Evolutionary conservation across 805 yeast genomes (phyloP).

Genomic region (Spathaspora hagerdaliae): DNA sequence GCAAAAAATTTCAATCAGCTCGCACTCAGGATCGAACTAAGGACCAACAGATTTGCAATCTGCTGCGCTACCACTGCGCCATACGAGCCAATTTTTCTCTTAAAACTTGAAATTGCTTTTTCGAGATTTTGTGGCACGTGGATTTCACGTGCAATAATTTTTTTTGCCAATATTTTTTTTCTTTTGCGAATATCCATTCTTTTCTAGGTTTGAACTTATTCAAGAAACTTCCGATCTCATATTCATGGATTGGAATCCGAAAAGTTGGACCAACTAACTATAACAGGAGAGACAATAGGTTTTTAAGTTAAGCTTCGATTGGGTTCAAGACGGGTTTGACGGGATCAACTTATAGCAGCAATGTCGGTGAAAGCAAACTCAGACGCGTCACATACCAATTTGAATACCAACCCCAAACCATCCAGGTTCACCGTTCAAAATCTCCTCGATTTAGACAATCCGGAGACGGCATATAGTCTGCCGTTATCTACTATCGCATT

Average conservation of each 20-base stretch:
- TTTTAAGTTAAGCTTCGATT: too few species aligned
- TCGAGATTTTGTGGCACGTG: too few species aligned
- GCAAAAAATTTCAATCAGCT: conserved; percentile 41
- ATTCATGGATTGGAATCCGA: too few species aligned
- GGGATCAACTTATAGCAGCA: background rate
- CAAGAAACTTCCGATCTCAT: too few species aligned
- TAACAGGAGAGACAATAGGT: too few species aligned
- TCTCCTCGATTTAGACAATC: conserved; percentile 44
- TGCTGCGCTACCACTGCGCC: conserved; percentile 99
- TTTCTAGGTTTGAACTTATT: too few species aligned
- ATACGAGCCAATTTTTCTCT: conserved; percentile 35
- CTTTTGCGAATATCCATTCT: too few species aligned
- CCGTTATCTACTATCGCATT: conserved; percentile 80
- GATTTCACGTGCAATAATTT: too few species aligned
- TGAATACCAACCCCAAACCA: background rate
- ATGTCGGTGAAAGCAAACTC: conserved; percentile 6
- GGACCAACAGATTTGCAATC: conserved; percentile 99
- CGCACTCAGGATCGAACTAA: conserved; percentile 93
- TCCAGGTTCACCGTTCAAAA: conserved; percentile 45
- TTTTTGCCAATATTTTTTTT: too few species aligned
- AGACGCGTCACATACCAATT: background rate
- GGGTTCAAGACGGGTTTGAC: too few species aligned
- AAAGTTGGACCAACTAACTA: too few species aligned
- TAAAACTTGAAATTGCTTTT: too few species aligned
- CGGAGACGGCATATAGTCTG: conserved; percentile 48